Conservation (phyloP, 1,284 basidiomycete genomes). For the Leucoagaricus sp. region DNA sequence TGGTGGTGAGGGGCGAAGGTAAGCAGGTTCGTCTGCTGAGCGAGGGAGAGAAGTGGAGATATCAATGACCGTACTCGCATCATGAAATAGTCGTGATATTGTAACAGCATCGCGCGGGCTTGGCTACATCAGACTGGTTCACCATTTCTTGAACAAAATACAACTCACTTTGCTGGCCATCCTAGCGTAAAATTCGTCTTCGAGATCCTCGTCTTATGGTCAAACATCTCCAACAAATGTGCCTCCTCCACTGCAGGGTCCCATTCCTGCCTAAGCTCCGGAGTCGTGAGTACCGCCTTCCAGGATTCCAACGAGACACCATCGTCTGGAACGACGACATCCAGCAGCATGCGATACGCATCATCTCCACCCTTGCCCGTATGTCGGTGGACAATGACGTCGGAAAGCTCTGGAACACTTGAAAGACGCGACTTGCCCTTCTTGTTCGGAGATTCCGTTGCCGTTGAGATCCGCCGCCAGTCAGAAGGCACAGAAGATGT, state of each 20-base stretch:
- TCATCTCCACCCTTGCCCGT: slow-evolving; percentile 66
- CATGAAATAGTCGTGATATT: slow-evolving; percentile 83
- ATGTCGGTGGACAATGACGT: slow-evolving; percentile 72
- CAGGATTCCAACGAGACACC: slow-evolving; percentile 72
- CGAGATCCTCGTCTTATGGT: slow-evolving; percentile 81
- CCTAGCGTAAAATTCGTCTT: slow-evolving; percentile 92
- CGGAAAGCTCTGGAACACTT: slow-evolving; percentile 56
- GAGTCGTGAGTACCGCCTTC: slow-evolving; percentile 81
- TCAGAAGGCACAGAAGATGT: slow-evolving; percentile 55
- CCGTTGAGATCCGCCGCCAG: slow-evolving; percentile 68
- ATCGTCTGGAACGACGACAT: slow-evolving; percentile 69
- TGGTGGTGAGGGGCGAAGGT: slow-evolving; percentile 91
- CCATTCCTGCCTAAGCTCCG: slow-evolving; percentile 88
- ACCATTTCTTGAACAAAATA: slow-evolving; percentile 5
- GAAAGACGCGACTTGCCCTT: slow-evolving; percentile 63
- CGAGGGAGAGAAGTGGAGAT: slow-evolving; percentile 95
- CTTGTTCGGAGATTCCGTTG: slow-evolving; percentile 41
- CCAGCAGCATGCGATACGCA: slow-evolving; percentile 82
- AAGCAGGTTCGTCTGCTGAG: slow-evolving; percentile 89
- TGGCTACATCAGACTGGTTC: slow-evolving; percentile 18
- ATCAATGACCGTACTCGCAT: slow-evolving; percentile 84
- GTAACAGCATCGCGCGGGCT: slow-evolving; percentile 93
- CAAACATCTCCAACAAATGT: slow-evolving; percentile 84
- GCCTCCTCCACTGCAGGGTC: slow-evolving; percentile 90
- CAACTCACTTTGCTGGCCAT: slow-evolving; percentile 91